A percentile compares a stretch with the other conserved stretches of the same genome.
Evolutionary conservation across 441 rosid species (phyloP).

Genomic region (Pelargonium australe): DNA sequence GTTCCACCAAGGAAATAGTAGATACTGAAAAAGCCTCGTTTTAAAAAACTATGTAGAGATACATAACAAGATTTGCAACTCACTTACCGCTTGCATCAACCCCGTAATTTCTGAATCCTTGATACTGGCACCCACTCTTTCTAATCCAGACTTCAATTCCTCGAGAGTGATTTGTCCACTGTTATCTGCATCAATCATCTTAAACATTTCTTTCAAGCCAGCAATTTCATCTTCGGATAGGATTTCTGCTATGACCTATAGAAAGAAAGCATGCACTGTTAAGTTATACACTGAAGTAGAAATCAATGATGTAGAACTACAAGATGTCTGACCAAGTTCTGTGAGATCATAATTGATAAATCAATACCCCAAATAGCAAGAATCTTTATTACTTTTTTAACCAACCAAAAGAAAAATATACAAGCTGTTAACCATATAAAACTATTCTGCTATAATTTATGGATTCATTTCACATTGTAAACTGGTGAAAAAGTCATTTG

Average conservation of each 20-base stretch:
- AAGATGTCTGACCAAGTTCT: background rate
- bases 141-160: slow-evolving; percentile 77
- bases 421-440: too few relatives aligned
- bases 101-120: slow-evolving; percentile 64
- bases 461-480: background rate
- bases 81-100: slow-evolving; percentile 86
- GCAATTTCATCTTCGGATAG: slow-evolving; percentile 91
- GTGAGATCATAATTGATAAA: background rate
- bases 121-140: slow-evolving; percentile 68
- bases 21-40: background rate
- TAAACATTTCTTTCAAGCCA: slow-evolving; percentile 87
- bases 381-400: background rate
- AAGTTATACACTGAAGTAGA: background rate
- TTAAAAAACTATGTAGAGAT: background rate
- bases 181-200: slow-evolving; percentile 81
- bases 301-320: background rate
- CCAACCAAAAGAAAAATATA: background rate
- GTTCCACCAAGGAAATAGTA: too few relatives aligned
- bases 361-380: background rate
- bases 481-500: background rate
- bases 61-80: slow-evolving; percentile 10
- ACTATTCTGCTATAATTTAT: too few relatives aligned
- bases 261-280: slow-evolving; percentile 11
- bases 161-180: slow-evolving; percentile 86
- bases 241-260: slow-evolving; percentile 82